Percentiles rank a stretch among this genome's conserved stretches.
Evolutionary conservation across 2,329 filamentous ascomycete genomes (phyloP).

Genomic region (Phyllosticta citrichinensis): DNA sequence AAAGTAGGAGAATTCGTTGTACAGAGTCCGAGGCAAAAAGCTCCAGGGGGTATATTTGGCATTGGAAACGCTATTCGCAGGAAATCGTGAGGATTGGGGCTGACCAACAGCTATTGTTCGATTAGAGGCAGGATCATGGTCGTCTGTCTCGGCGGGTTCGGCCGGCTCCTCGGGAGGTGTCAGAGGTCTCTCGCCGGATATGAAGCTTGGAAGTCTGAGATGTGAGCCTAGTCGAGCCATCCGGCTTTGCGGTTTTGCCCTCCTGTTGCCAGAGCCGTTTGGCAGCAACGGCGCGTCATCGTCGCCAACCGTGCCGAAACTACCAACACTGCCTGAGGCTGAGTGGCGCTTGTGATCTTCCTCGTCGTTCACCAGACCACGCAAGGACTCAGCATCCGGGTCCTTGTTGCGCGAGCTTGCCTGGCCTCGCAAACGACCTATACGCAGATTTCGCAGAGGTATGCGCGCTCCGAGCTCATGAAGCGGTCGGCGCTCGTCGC

Average conservation of each 20-base stretch:
- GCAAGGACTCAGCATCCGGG: slow-evolving; percentile 53
- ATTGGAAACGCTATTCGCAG: slow-evolving; percentile 86
- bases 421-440: slow-evolving; percentile 35
- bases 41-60: slow-evolving; percentile 95
- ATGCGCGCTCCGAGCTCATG: slow-evolving; percentile 46
- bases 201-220: slow-evolving; percentile 58
- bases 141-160: slow-evolving; percentile 33
- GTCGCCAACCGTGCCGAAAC: slow-evolving; percentile 43
- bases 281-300: slow-evolving; percentile 69
- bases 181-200: slow-evolving; percentile 28
- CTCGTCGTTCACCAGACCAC: slow-evolving; percentile 56
- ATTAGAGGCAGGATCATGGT: slow-evolving; percentile 54
- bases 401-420: slow-evolving; percentile 29
- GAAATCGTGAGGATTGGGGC: slow-evolving; percentile 63
- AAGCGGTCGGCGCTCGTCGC: slow-evolving; percentile 22
- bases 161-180: slow-evolving; percentile 17
- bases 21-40: slow-evolving; percentile 87
- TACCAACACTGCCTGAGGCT: slow-evolving; percentile 45
- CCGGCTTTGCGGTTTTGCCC: slow-evolving; percentile 16
- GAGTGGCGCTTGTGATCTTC: slow-evolving; percentile 49
- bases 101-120: slow-evolving; percentile 69
- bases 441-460: slow-evolving; percentile 54
- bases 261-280: slow-evolving; percentile 20
- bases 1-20: slow-evolving; percentile 99
- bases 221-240: slow-evolving; percentile 41